Base-by-base conservation (phyloP, 768 basidiomycete genomes). In the Termitomyces sp. region DNA sequence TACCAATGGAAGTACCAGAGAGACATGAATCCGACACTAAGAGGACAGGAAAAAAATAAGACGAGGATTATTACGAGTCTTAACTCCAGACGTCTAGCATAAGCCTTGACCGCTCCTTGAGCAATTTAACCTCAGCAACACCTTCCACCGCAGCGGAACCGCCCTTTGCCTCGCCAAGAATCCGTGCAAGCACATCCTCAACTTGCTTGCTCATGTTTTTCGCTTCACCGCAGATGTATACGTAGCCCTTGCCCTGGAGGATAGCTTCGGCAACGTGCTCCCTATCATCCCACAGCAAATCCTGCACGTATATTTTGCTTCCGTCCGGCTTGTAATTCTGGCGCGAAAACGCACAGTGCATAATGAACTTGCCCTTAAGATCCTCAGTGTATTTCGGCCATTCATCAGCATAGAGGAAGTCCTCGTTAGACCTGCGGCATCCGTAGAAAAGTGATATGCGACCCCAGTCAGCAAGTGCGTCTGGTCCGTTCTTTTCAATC, bases 221-320 rank as follows among this genome's bases (percentile, higher is more conserved):
- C 56, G 95, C 95, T 67, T 98, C 95, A 68, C 95, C 95, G 66
- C 95, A 98, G 62, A 98, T 92, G 73, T 98, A 98, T 2, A 97
- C 82, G 72, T 95, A 96, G n/a, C 93, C 97, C 76, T 98, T 94
- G 72, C 93, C 91, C 63, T 91, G 91, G 62, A 97, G 79, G 65
- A 99, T 93, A 18, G 91, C 88, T 57, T 95, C 87, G 11, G 90
- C 91, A 55, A 99, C 81, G 58, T 86, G 81, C 71, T 87, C 86
- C 57, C 86, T 80, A 69, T 93, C 86, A 52, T 98, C 86, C 91
- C 90, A 94, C 12, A 99, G 76, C 58, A 98, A 78, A 73, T 99
- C 94, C 75, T 99, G 97, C n/a, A 99, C 97, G 75, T 99, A 99
- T 68, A 96, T 92, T 80, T 98, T 99, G 79, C 89, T 79, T 27